Percentiles rank a stretch among this genome's conserved stretches.
Evolutionary conservation across 1,284 basidiomycete genomes (phyloP).

Genomic region (Cryptococcus sp.): DNA sequence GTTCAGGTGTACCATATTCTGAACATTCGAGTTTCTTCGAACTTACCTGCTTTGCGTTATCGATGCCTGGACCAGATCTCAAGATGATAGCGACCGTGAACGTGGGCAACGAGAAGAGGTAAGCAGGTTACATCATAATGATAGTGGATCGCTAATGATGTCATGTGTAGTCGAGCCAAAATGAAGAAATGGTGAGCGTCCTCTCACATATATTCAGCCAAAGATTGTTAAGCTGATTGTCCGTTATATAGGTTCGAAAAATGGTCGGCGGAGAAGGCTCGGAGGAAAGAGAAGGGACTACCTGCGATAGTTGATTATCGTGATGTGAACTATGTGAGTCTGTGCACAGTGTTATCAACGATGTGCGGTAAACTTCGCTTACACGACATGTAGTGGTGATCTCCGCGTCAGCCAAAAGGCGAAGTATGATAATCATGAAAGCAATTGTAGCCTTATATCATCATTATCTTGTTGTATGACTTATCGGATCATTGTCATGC

Average conservation of each 20-base stretch:
- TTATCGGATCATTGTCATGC: no score
- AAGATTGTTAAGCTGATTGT: not conserved
- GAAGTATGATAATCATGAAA: no score
- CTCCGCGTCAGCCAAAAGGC: no score
- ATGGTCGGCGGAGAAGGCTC: conserved; percentile 80
- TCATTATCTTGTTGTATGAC: no score
- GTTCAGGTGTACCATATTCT: conserved; percentile 79
- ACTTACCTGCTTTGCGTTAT: conserved; percentile 89
- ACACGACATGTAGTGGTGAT: not conserved
- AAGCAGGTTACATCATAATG: conserved; percentile 4
- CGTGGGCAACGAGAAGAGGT: conserved; percentile 71
- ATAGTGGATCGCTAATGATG: conserved; percentile 6
- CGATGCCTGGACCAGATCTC: conserved; percentile 66
- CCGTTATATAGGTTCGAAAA: conserved; percentile 64
- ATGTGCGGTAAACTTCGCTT: not conserved
- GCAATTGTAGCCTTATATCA: no score
- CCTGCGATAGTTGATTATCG: conserved; percentile 61
- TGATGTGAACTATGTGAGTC: conserved; percentile 50
- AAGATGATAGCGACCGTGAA: conserved; percentile 94
- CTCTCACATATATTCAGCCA: not conserved
- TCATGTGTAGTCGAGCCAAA: conserved; percentile 62
- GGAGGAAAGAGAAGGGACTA: conserved; percentile 57
- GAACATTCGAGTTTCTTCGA: conserved; percentile 96
- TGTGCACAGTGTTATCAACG: not conserved
- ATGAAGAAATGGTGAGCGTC: conserved; percentile 66